Conservation (phyloP, 176 grass and related monocot genomes). For the Leersia perrieri region DNA sequence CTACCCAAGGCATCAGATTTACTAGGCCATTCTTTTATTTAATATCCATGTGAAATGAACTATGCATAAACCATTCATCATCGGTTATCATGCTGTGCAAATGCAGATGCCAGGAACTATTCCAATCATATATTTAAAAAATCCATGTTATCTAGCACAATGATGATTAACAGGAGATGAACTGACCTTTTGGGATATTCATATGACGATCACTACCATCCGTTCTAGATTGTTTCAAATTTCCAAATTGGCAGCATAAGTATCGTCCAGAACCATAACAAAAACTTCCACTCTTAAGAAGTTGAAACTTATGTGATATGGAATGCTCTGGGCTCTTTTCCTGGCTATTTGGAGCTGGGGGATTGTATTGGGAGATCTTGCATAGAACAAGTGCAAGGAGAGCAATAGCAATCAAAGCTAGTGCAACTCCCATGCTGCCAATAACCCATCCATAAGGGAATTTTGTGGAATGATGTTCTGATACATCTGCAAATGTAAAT, state of each 20-base stretch:
- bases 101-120: not conserved
- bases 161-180: slow-evolving; percentile 14
- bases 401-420: slow-evolving; percentile 74
- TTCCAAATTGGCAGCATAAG: slow-evolving; percentile 79
- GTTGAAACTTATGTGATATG: slow-evolving; percentile 69
- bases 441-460: slow-evolving; percentile 97
- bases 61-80: not conserved
- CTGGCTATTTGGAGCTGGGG: slow-evolving; percentile 44
- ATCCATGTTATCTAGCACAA: not conserved
- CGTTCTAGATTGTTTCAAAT: slow-evolving; percentile 50
- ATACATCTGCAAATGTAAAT: slow-evolving; percentile 47
- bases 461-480: slow-evolving; percentile 51
- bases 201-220: slow-evolving; percentile 59
- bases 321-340: slow-evolving; percentile 61
- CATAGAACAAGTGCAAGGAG: slow-evolving; percentile 61
- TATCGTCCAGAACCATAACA: slow-evolving; percentile 91
- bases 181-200: slow-evolving; percentile 78
- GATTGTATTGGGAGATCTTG: slow-evolving; percentile 57
- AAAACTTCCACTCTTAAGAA: slow-evolving; percentile 86
- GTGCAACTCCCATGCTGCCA: slow-evolving; percentile 82
- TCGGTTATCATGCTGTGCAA: not conserved
- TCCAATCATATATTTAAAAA: not conserved
- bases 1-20: not conserved
- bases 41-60: slow-evolving; percentile 8
- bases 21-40: not conserved